Conservation (phyloP, 768 basidiomycete genomes). For the Psilocybe sp. region DNA sequence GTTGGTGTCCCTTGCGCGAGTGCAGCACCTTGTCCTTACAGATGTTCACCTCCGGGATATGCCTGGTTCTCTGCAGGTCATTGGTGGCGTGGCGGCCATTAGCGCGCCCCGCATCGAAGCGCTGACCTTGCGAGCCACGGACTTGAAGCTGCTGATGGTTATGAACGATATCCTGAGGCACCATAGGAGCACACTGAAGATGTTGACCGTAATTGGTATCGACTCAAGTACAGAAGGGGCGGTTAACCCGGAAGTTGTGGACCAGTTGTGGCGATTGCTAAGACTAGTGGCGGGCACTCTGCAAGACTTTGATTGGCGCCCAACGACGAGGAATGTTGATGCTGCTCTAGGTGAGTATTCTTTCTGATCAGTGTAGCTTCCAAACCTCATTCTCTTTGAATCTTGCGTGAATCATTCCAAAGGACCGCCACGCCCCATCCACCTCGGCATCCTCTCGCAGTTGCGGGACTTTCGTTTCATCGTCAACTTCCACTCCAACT, state of each 20-base stretch:
- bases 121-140: slow-evolving; percentile 12
- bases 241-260: no score
- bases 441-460: slow-evolving; percentile 9
- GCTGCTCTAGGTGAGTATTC: no score
- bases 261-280: no score
- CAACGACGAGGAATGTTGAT: no score
- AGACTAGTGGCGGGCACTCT: no score
- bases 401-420: background rate
- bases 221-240: no score
- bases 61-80: slow-evolving; percentile 10
- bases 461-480: slow-evolving; percentile 14
- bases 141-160: slow-evolving; percentile 10
- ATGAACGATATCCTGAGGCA: slow-evolving; percentile 8
- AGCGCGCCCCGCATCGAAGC: slow-evolving; percentile 5
- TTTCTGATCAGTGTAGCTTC: no score
- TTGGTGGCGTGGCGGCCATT: slow-evolving; percentile 9
- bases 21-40: slow-evolving; percentile 11
- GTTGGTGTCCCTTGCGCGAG: slow-evolving; percentile 7
- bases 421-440: slow-evolving; percentile 17
- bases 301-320: no score
- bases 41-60: slow-evolving; percentile 13
- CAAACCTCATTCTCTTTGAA: no score
- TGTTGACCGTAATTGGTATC: slow-evolving; percentile 1
- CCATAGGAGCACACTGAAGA: slow-evolving; percentile 11
- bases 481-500: slow-evolving; percentile 20